Evolutionary conservation across 768 basidiomycete species (phyloP).

Genomic region (Leccinum pellstonianum): DNA sequence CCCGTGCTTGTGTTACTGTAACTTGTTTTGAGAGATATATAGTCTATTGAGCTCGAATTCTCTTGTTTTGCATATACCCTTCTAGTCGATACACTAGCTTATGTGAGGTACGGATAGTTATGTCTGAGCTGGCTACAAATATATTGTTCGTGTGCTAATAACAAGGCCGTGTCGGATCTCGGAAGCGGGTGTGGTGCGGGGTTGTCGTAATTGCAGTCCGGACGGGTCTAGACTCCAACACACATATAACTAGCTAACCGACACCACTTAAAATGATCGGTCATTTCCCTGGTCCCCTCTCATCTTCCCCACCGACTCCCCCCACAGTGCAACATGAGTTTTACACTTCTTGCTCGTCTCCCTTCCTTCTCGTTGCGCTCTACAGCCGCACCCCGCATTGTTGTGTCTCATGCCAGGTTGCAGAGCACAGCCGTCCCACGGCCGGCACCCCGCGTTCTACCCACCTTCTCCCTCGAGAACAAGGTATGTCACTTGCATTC

Average conservation of each 20-base stretch:
- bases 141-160: constrained; percentile 23
- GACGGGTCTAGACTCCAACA: constrained; percentile 7
- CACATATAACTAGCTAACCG: background rate
- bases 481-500: constrained; percentile 48
- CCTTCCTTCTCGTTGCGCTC: constrained; percentile 14
- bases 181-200: constrained; percentile 7
- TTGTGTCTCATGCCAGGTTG: constrained; percentile 16
- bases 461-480: constrained; percentile 74
- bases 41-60: constrained; percentile 19
- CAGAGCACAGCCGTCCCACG: constrained; percentile 29
- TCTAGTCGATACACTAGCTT: constrained; percentile 27
- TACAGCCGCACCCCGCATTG: constrained; percentile 11
- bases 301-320: constrained; percentile 14
- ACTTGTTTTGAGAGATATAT: constrained; percentile 26
- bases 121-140: constrained; percentile 17
- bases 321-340: constrained; percentile 27
- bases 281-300: constrained; percentile 16
- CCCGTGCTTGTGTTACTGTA: constrained; percentile 31
- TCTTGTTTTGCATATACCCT: constrained; percentile 34
- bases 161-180: constrained; percentile 19
- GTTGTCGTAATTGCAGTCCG: constrained; percentile 1
- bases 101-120: constrained; percentile 28
- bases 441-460: constrained; percentile 50
- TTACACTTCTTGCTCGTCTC: constrained; percentile 28
- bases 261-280: constrained; percentile 21